Conservation (phyloP, 2,329 filamentous ascomycete genomes). For the Paraconiothyrium sp. region DNA sequence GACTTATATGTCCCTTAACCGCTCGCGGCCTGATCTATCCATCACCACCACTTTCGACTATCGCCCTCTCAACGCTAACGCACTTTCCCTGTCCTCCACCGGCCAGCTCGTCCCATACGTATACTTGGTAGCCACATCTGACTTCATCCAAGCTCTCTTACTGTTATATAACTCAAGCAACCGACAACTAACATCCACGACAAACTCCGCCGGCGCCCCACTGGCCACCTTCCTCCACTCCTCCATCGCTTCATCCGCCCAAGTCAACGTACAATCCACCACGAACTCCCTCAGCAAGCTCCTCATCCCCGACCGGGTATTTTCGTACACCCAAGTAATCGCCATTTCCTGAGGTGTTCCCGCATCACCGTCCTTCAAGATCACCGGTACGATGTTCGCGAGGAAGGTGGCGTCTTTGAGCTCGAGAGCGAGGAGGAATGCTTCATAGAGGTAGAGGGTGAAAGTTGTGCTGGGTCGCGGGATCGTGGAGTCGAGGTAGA, state of each 20-base stretch:
- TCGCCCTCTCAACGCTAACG: not conserved
- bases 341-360: not conserved
- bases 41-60: not conserved
- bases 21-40: not conserved
- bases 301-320: not conserved
- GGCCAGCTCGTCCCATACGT: not conserved
- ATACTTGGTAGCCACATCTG: not conserved
- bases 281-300: not conserved
- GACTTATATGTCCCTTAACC: not conserved
- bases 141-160: not conserved
- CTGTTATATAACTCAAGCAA: not conserved
- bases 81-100: not conserved
- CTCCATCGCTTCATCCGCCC: not conserved
- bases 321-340: slow-evolving; percentile 5
- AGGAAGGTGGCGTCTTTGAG: not conserved
- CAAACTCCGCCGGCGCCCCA: not conserved
- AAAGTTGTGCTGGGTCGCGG: not conserved
- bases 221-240: not conserved
- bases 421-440: not conserved
- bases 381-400: not conserved
- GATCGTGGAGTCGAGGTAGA: slow-evolving; percentile 8
- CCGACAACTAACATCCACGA: not conserved
- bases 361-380: not conserved
- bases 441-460: not conserved
- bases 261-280: slow-evolving; percentile 3